phyloP scores from a whole-genome alignment of 352 stramenopile species.

The Phytophthora citrophthora region DNA sequence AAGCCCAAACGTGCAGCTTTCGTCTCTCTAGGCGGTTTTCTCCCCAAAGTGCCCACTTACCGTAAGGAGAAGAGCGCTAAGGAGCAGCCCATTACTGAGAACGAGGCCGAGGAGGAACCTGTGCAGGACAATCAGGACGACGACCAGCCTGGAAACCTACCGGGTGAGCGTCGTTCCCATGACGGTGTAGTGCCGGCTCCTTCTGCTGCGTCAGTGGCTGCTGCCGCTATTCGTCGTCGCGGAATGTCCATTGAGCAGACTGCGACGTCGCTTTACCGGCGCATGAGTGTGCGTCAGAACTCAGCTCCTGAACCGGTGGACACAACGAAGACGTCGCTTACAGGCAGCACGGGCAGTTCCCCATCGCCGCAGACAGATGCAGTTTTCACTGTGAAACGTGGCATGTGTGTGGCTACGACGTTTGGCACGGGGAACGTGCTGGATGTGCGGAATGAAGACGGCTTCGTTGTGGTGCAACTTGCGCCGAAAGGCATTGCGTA shows the following conservation, averaged over 20 bases:
- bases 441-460: constrained; percentile 72
- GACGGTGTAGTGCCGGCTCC: constrained; percentile 37
- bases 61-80: constrained; percentile 29
- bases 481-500: constrained; percentile 78
- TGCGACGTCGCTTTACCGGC: constrained; percentile 53
- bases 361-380: constrained; percentile 45
- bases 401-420: constrained; percentile 73
- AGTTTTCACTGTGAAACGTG: constrained; percentile 52
- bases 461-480: constrained; percentile 80
- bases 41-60: constrained; percentile 67
- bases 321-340: constrained; percentile 35
- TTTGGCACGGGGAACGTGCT: constrained; percentile 81
- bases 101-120: constrained; percentile 35
- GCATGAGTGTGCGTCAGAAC: constrained; percentile 60
- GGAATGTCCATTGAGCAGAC: constrained; percentile 67
- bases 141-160: constrained; percentile 53
- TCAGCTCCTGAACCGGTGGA: constrained; percentile 34
- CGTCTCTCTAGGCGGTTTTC: constrained; percentile 53
- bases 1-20: constrained; percentile 60
- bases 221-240: constrained; percentile 40
- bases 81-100: constrained; percentile 22
- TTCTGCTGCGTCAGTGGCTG: constrained; percentile 37
- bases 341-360: constrained; percentile 19
- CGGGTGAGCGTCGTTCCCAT: constrained; percentile 55
- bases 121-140: constrained; percentile 42